A percentile compares a stretch with the other conserved stretches of the same genome.
Evolutionary conservation across 2,329 filamentous ascomycete genomes (phyloP).

Genomic region (Sporothrix luriei): DNA sequence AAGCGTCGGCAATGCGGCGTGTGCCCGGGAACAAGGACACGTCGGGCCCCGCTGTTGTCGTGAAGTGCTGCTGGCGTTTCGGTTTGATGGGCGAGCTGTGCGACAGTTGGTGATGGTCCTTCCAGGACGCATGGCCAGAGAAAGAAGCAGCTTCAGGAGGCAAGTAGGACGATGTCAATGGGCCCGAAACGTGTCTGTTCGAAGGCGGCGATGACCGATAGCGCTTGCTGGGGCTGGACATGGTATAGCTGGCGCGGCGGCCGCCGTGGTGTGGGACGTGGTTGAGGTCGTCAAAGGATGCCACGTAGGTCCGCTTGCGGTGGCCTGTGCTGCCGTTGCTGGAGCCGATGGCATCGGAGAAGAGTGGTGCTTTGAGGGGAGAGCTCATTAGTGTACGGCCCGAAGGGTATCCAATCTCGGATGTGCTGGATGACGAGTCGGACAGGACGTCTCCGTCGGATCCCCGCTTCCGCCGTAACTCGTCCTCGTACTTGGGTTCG

Average conservation of each 20-base stretch:
- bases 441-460: constrained; percentile 74
- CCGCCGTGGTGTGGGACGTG: constrained; percentile 31
- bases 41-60: constrained; percentile 68
- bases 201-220: constrained; percentile 64
- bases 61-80: constrained; percentile 73
- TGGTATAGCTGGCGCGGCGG: constrained; percentile 36
- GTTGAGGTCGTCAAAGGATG: constrained; percentile 55
- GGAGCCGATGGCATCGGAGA: constrained; percentile 78
- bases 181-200: constrained; percentile 69
- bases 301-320: constrained; percentile 65
- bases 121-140: constrained; percentile 66
- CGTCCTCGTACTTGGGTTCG: constrained; percentile 79
- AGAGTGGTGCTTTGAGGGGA: constrained; percentile 78
- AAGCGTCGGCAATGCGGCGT: constrained; percentile 66
- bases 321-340: constrained; percentile 68
- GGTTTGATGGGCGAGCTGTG: constrained; percentile 86
- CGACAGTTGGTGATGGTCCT: constrained; percentile 74
- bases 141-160: constrained; percentile 29
- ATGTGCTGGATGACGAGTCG: constrained; percentile 83
- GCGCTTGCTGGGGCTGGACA: constrained; percentile 67
- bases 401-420: constrained; percentile 71
- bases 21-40: constrained; percentile 78
- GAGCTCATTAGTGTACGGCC: constrained; percentile 73
- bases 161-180: constrained; percentile 58
- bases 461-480: constrained; percentile 72